Conservation (phyloP, 345 rosid genomes). For the thale cress (Arabidopsis thaliana) region DNA sequence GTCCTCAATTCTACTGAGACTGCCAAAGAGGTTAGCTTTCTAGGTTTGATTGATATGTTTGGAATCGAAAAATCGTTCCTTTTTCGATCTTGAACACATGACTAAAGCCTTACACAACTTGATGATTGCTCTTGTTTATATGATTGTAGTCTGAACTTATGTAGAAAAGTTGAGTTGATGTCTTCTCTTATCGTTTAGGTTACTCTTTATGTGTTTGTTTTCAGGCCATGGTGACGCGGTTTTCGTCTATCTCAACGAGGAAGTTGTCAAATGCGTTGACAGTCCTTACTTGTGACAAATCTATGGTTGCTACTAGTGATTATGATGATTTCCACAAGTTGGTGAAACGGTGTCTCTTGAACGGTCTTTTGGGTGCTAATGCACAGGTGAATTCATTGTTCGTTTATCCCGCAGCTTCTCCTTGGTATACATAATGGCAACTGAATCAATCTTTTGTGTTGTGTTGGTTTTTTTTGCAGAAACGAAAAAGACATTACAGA, state of each 20-base stretch:
- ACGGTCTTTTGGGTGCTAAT: conserved; percentile 62
- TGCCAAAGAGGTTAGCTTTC: conserved; percentile 75
- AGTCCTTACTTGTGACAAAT: conserved; percentile 68
- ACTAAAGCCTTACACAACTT: not conserved
- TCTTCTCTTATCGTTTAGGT: not conserved
- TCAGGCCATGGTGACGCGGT: conserved; percentile 89
- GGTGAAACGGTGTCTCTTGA: conserved; percentile 60
- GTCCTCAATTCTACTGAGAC: conserved; percentile 71
- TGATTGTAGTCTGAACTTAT: conserved; percentile 3
- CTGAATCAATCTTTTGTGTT: not conserved
- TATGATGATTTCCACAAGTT: conserved; percentile 76
- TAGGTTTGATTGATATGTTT: not conserved
- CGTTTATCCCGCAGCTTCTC: not conserved
- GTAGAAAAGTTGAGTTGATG: not conserved
- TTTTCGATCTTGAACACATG: not conserved
- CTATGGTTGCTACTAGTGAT: conserved; percentile 92
- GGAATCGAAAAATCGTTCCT: conserved; percentile 10
- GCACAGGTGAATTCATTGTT: conserved; percentile 68
- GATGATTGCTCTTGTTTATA: not conserved
- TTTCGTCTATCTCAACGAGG: conserved; percentile 75
- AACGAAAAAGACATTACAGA: conserved; percentile 61
- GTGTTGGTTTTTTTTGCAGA: conserved; percentile 47
- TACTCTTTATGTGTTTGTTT: conserved; percentile 21
- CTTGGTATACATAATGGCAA: not conserved
- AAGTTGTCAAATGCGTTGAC: conserved; percentile 72